phyloP scores from a whole-genome alignment of 83 land plant species.

The Diphasiastrum complanatum region DNA sequence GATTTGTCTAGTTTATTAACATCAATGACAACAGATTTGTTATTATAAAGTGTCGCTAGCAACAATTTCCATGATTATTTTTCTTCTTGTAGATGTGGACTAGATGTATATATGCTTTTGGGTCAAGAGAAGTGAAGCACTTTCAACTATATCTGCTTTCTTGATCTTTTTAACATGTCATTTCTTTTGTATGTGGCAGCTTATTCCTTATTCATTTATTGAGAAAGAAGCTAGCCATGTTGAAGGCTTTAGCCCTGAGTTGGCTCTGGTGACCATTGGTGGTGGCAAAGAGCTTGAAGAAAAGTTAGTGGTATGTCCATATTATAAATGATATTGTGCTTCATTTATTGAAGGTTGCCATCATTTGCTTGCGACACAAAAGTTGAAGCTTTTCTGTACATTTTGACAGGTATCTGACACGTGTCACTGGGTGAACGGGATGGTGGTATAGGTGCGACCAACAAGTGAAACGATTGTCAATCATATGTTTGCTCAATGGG shows the following conservation, averaged over 20 bases:
- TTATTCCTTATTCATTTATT: constrained; percentile 97
- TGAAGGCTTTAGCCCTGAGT: constrained; percentile 97
- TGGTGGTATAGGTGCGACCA: constrained; percentile 72
- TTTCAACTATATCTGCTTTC: no score
- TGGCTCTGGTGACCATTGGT: constrained; percentile 93
- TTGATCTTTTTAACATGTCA: no score
- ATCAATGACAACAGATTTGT: no score
- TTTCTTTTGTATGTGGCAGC: constrained; percentile 54
- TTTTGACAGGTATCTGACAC: neutral
- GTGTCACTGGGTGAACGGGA: constrained; percentile 32
- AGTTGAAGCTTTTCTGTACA: no score
- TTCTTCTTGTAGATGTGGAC: no score
- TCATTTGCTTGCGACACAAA: constrained; percentile 3
- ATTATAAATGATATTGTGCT: constrained; percentile 19
- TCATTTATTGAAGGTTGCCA: neutral
- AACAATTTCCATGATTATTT: no score
- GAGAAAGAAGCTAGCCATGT: constrained; percentile 99
- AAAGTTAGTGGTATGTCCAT: constrained; percentile 66
- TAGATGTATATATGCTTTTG: no score
- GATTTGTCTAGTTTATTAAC: no score
- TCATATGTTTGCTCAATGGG: constrained; percentile 99
- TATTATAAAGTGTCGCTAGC: no score
- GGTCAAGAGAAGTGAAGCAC: no score
- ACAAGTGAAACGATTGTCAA: constrained; percentile 99
- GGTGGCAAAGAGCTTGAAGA: constrained; percentile 99